Evolutionary conservation across 2,329 filamentous ascomycete genomes (phyloP), one percentile per base, ranked within the genome.

Genomic region (Colletotrichum lindemuthianum): DNA sequence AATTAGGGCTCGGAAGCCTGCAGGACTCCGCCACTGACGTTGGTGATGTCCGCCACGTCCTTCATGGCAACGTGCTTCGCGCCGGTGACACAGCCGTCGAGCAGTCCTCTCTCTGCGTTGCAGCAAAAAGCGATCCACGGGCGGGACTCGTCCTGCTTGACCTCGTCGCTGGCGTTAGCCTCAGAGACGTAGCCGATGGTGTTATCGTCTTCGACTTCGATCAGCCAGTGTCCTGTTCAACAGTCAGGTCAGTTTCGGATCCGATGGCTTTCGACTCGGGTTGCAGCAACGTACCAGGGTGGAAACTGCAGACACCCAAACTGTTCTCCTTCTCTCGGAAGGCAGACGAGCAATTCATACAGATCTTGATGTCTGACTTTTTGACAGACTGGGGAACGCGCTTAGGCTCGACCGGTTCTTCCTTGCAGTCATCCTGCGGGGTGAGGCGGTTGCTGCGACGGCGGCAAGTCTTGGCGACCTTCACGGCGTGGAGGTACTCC

Each of bases 151-250:
- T 64, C 24, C 16, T 45, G 9, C 8, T 32, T 60, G 41, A 61
- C 41, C 16, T 61, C 58, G 8, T 57, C 40, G 15, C 33, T 15
- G n/a, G 63, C 63, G 16, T 32, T n/a, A 36, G 53, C 45, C 16
- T 24, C n/a, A 7, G 12, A 36, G 8, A 39, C 44, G 9, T 61
- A 65, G 33, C 32, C 37, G 45, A 65, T 34, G n/a, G 16, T 9
- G 15, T 45, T 34, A 2, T 37, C 39, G 11, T 41, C 37, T 36
- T 65, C 58, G 33, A 60, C 49, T 32, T 65, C 63, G 13, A 65
- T 41, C 33, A 65, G 48, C 63, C 58, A 65, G 12, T 56, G 34
- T 1, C 63, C 63, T 56, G 16, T 48, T 24, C n/a, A n/a, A n/a
- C 16, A 44, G 60, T 13, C 44, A 49, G 32, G 9, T 24, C 10